These are phyloP conservation scores for Blastomyces silverae DNA, from an alignment of 2,329 filamentous ascomycete genomes.

Conservation along the genomic window DNA sequence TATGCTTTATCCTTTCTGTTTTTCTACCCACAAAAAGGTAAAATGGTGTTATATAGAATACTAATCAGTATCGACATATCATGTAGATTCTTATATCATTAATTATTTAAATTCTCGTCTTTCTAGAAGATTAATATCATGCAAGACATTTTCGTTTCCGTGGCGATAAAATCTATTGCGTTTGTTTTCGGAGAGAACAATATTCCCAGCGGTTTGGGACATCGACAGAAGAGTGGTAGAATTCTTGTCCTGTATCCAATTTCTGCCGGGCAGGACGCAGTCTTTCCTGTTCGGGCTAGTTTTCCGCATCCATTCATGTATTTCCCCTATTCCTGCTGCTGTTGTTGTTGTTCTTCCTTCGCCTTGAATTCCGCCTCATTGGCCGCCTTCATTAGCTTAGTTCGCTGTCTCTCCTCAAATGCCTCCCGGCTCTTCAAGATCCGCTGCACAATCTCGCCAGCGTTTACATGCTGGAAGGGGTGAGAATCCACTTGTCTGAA, in stretches of 20 bases:
- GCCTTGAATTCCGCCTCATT: conserved; percentile 61
- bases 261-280: too few species aligned
- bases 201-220: accelerated
- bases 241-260: not conserved
- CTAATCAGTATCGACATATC: not conserved
- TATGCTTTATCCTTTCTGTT: not conserved
- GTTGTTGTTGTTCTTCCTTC: conserved; percentile 44
- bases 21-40: not conserved
- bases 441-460: conserved; percentile 80
- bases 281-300: not conserved
- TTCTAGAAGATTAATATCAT: not conserved
- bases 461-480: conserved; percentile 79
- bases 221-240: not conserved
- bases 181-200: not conserved
- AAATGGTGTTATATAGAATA: not conserved
- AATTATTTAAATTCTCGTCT: not conserved
- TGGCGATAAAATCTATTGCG: not conserved
- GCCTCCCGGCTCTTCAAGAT: conserved; percentile 80
- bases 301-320: not conserved
- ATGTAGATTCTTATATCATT: not conserved
- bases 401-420: conserved; percentile 85
- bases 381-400: conserved; percentile 80
- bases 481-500: conserved; percentile 73
- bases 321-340: not conserved
- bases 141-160: not conserved